Evolutionary conservation across 345 rosid species (phyloP), one percentile per base, ranked within the genome.

Genomic region (Murraya paniculata): DNA sequence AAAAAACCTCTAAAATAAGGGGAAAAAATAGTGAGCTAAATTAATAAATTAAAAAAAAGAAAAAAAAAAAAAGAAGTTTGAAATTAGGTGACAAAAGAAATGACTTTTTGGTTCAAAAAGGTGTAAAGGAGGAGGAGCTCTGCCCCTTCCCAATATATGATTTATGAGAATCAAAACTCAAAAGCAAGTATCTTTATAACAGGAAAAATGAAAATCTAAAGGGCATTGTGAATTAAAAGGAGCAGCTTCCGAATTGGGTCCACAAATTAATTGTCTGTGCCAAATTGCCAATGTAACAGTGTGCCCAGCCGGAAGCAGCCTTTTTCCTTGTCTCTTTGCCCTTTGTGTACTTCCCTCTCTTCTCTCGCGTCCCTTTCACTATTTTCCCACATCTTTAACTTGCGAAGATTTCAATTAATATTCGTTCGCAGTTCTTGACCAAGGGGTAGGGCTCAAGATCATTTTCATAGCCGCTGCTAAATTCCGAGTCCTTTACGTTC

Each of bases 321-420:
- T 68, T 80, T 73, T 79, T 33, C 64, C 69, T 9, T 27, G 81
- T 77, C 78, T 56, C 70, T 14, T 77, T 73, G 64, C 62, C 62
- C 9, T 25, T 66, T 24, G 41, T 77, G 78, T 73, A 76, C 82
- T 72, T 71, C 70, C 11, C 28, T 38, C 16, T 38, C 30, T n/a
- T n/a, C 21, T 28, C 77, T 77, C 39, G 36, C 19, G 74, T 78
- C 79, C 4, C 64, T 64, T 10, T 41, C 79, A 21, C 69, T 35
- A 45, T 66, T 45, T 45, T 45, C 16, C 13, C 50, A 13, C 18
- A 45, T 45, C 14, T 45, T 53, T 18, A 58, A 13, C 21, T 2
- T 31, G n/a, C 0, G 22, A 13, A 45, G 50, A 45, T 11, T 45
- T 45, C 50, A 45, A 45, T 45, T 13, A 45, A 45, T 41, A 41